Evolutionary conservation across 257 asterid genomes (phyloP), one percentile per base, ranked within the genome.

Genomic region (Catharanthus roseus): DNA sequence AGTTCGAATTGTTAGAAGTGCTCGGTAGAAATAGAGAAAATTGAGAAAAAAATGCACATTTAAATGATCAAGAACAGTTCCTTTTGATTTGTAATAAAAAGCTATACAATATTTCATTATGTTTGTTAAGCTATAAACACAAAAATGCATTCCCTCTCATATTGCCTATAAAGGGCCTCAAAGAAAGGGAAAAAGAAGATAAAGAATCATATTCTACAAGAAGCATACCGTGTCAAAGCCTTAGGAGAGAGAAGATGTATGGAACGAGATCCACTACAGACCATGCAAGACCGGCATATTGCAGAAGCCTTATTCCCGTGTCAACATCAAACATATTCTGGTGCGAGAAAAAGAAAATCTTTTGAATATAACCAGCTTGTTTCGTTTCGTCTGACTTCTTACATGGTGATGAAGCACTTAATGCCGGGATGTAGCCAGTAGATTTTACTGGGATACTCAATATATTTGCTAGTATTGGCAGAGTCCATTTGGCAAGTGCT

Each of bases 221-320:
- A 72, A 67, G 41, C 13, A 19, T 54, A 21, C 70, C 72, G 77
- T 70, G 75, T 92, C 91, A 92, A 76, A 95, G 81, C 76, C 91
- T 83, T 31, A 89, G 71, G 71, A 74, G 82, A 67, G 83, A 79
- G 81, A 91, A 92, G 29, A 87, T 19, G 54, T 90, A 89, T 66
- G 99, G 97, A 80, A 91, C 99, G 63, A 88, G 97, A 79, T 90
- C 99, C 70, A 90, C 99, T 28, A 90, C 96, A 3, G 96, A 90
- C 97, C 97, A 95, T 18, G 97, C 97, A 72, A 91, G 96, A 68
- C 97, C 96, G 75, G 97, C 82, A 67, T 95, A 95, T 80, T 95
- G 99, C 75, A 95, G 68, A 77, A 95, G 90, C 87, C 97, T 88
- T 74, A 91, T 91, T 79, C 99, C 96, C 9, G 97, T 91, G 80